phyloP scores from a whole-genome alignment of 148 eudicot genomes.

The Heliosperma pusillum region DNA sequence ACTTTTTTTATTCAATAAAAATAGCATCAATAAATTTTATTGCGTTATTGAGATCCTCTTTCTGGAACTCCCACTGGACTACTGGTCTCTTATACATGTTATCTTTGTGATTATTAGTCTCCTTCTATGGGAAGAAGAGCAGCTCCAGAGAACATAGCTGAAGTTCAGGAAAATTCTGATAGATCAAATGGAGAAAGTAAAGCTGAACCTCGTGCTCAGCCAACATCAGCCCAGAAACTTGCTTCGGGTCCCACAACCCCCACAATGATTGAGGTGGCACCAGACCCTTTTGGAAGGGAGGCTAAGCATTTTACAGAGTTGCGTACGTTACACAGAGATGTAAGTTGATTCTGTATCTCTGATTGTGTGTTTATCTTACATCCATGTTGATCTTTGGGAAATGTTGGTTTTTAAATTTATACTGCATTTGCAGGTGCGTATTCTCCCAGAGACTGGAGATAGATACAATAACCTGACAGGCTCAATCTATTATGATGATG shows the following conservation, averaged over 20 bases:
- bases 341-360: constrained; percentile 29
- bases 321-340: constrained; percentile 89
- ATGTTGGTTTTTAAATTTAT: constrained; percentile 8
- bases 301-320: constrained; percentile 92
- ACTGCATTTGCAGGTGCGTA: constrained; percentile 59
- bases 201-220: constrained; percentile 47
- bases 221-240: constrained; percentile 83
- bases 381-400: neutral
- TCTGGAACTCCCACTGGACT: neutral
- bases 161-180: constrained; percentile 38
- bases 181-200: constrained; percentile 62
- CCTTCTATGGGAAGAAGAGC: constrained; percentile 89
- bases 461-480: constrained; percentile 70
- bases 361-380: constrained; percentile 3
- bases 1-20: too few species aligned
- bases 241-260: constrained; percentile 49
- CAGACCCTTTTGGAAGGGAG: constrained; percentile 87
- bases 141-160: constrained; percentile 41
- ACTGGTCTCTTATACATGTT: neutral
- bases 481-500: constrained; percentile 83
- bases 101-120: constrained; percentile 36
- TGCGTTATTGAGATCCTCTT: too few species aligned
- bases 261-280: constrained; percentile 46
- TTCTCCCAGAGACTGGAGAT: constrained; percentile 79
- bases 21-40: too few species aligned